Evolutionary conservation across 805 yeast species (phyloP), one percentile per base, ranked within the genome.

Genomic region (Candida qinlingensis): DNA sequence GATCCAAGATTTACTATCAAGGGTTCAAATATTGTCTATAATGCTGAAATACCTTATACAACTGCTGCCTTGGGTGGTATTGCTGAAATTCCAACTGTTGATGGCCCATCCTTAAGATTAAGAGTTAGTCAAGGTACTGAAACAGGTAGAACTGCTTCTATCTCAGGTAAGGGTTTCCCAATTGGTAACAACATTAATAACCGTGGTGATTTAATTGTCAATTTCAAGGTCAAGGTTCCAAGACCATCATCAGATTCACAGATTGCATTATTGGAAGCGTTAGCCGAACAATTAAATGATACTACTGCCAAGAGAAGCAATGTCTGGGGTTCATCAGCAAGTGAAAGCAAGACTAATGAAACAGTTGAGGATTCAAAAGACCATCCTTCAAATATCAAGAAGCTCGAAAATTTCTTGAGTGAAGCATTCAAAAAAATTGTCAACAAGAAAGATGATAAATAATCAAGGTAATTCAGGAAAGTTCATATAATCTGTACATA

Each of bases 31-130:
- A 75, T 94, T 50, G 65, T 85, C 49, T 77, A 80, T 60, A 73
- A 75, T 29, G 80, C 83, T 42, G 80, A 81, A 40, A 81, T 94
- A 45, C 86, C 94, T 42, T 86, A 89, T 81, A 94, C 99, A 1
- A 94, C 99, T 0, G 99, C 99, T 1, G 90, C 97, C 0, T 73
- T 94, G 41, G 99, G 99, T 52, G 99, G 99, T 37, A 81, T 80
- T 41, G 77, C 94, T 26, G 80, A 85, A 43, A 79, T 94, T n/a
- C 98, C 98, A 34, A 92, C 99, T 0, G 77, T 94, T 29, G 88
- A 82, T 54, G 97, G 95, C 5, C 77, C 77, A 38, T 76, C 76
- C 35, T 71, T 95, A 45, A 85, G 89, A 65, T 68, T 94, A 48
- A 87, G 81, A 66, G 83, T 94, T 10, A 83, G 95, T 45, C 70